phyloP scores from a whole-genome alignment of 2,329 filamentous ascomycete species.

The Aspergillus latus region DNA sequence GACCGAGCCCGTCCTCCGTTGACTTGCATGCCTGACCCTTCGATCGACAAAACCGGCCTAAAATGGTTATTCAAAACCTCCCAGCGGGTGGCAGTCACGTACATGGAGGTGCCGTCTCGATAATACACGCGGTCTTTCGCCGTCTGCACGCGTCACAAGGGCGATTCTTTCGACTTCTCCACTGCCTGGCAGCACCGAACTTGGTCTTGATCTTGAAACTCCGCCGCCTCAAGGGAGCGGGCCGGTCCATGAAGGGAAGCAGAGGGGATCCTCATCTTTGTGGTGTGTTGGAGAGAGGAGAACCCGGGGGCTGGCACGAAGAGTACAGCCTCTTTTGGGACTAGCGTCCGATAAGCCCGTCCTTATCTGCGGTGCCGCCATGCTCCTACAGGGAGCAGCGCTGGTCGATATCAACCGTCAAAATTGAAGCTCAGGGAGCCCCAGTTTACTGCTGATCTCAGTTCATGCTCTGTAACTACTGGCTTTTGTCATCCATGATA shows the following conservation, averaged over 20 bases:
- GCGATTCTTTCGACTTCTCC: constrained; percentile 48
- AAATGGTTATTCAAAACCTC: background rate
- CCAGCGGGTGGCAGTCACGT: constrained; percentile 1
- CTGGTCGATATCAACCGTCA: too few relatives aligned
- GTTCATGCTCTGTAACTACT: too few relatives aligned
- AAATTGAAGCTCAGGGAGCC: too few relatives aligned
- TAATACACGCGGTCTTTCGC: constrained; percentile 52
- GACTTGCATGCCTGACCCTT: constrained; percentile 6
- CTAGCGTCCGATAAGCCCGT: background rate
- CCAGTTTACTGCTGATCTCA: too few relatives aligned
- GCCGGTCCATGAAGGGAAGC: background rate
- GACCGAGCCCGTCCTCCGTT: background rate
- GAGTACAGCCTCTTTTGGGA: background rate
- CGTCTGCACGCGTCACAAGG: constrained; percentile 50
- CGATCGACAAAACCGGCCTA: constrained; percentile 9
- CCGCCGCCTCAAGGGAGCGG: constrained; percentile 1
- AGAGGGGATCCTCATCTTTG: background rate
- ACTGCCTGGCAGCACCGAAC: constrained; percentile 4
- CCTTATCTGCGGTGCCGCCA: too few relatives aligned
- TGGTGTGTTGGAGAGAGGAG: background rate
- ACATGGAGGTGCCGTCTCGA: constrained; percentile 48
- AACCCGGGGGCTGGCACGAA: background rate
- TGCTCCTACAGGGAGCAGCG: too few relatives aligned
- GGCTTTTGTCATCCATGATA: too few relatives aligned
- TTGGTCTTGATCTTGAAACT: constrained; percentile 8